phyloP scores from a whole-genome alignment of 352 stramenopile genomes.

The Plasmopara halstedii region DNA sequence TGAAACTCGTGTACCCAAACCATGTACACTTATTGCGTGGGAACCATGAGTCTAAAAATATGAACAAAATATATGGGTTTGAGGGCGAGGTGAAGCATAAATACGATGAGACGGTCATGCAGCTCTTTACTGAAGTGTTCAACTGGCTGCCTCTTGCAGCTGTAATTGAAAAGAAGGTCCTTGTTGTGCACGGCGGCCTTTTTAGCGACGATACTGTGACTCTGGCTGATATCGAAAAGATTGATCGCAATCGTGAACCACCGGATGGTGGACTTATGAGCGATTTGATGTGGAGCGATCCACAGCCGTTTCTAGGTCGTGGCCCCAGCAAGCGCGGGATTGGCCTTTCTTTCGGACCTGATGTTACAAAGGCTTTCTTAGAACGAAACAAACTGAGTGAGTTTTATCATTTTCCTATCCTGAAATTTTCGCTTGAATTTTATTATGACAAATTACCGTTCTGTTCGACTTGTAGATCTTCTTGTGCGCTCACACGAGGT shows the following conservation, averaged over 20 bases:
- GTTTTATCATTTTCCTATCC: slow-evolving; percentile 9
- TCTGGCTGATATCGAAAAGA: slow-evolving; percentile 92
- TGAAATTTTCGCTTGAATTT: not conserved
- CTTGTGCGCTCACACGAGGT: slow-evolving; percentile 98
- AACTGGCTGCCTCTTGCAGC: slow-evolving; percentile 93
- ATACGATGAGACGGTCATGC: slow-evolving; percentile 98
- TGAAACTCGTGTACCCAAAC: slow-evolving; percentile 93
- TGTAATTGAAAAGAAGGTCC: slow-evolving; percentile 91
- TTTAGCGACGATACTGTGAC: slow-evolving; percentile 92
- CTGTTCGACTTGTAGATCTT: slow-evolving; percentile 54
- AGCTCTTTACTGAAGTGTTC: slow-evolving; percentile 99
- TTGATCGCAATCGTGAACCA: slow-evolving; percentile 92
- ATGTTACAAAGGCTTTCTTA: slow-evolving; percentile 96
- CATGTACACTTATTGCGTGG: slow-evolving; percentile 92
- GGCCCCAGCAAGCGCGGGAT: slow-evolving; percentile 95
- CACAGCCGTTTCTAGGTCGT: slow-evolving; percentile 94
- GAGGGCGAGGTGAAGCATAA: slow-evolving; percentile 99
- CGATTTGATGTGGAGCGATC: slow-evolving; percentile 93
- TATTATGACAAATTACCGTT: not conserved
- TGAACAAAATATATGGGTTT: slow-evolving; percentile 99
- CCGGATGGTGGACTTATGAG: slow-evolving; percentile 90
- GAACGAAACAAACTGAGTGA: slow-evolving; percentile 91
- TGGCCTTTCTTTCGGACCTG: slow-evolving; percentile 95
- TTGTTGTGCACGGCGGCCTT: slow-evolving; percentile 97
- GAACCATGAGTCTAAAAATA: slow-evolving; percentile 99